Conservation (phyloP, 1,284 basidiomycete genomes). For the Malassezia yamatoensis region DNA sequence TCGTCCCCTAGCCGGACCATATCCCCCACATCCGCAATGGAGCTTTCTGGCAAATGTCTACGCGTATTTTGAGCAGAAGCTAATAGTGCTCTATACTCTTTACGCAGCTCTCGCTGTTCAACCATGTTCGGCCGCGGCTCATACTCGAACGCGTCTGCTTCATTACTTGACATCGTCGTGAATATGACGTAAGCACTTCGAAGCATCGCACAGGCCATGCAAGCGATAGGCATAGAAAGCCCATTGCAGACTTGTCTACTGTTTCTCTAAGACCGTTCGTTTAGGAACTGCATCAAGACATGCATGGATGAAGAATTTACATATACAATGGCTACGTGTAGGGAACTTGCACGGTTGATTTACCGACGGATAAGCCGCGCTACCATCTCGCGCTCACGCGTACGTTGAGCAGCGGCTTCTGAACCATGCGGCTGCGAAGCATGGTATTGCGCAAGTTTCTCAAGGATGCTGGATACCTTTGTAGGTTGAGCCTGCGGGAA, state of each 20-base stretch:
- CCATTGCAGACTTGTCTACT: no score
- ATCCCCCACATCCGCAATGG: constrained; percentile 10
- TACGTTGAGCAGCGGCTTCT: constrained; percentile 14
- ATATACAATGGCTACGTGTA: no score
- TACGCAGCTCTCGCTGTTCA: constrained; percentile 27
- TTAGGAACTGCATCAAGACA: no score
- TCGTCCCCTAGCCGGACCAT: constrained; percentile 17
- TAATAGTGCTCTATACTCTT: constrained; percentile 30
- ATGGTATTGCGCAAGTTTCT: constrained; percentile 21
- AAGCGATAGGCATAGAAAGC: no score
- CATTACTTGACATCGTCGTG: background rate
- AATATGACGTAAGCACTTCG: background rate
- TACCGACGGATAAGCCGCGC: constrained; percentile 16
- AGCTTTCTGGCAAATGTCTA: constrained; percentile 15
- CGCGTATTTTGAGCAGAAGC: constrained; percentile 25
- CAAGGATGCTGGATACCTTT: constrained; percentile 23
- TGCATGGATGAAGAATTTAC: no score
- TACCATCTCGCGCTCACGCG: constrained; percentile 22
- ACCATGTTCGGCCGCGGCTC: constrained; percentile 23
- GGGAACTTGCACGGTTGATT: no score
- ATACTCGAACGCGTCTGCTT: constrained; percentile 20
- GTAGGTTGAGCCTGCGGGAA: constrained; percentile 21
- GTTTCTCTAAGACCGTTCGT: no score
- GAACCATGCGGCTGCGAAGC: constrained; percentile 1
- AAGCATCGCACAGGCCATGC: no score